Base-by-base conservation (phyloP, 495 filamentous ascomycete genomes). In the Delitschia confertaspora region DNA sequence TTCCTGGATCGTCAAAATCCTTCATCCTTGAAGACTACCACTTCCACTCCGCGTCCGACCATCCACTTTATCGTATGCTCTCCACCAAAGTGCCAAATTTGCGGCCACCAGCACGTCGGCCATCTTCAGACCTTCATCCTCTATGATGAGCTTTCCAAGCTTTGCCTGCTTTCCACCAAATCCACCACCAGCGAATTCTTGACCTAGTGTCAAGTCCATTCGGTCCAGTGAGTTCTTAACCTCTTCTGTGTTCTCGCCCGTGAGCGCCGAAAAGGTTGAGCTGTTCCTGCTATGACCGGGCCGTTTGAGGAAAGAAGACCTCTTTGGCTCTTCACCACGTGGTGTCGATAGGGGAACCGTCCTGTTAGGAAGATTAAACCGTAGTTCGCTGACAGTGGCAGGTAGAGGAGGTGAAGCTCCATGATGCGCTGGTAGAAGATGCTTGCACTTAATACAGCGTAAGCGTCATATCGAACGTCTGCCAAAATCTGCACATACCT, bases 111-210 rank as follows among this genome's bases (percentile, higher is more conserved):
- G 71, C 38, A 98, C 59, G 70, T 98, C 91, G 53, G 95, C 57
- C 91, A 98, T 95, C 65, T 93, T 93, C 42, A 94, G 66, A 0
- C 91, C 91, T 38, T 93, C 89, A 49, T 89, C 80, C 50, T 88
- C 80, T 18, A 96, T 74, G 24, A 98, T 83, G 42, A 95, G 59
- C 64, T 95, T 98, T 1, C 89, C 89, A 56, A 98, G 68, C 64
- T 96, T 95, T 0, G 84, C 89, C 48, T 85, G 77, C 57, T 82
- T 88, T 1, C 87, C 87, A 32, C 78, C 71, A 55, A 84, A 80
- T 0, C 86, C 87, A 16, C 88, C 88, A 0, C 86, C 87, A 0
- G 87, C 79, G 13, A 66, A 70, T 62, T 95, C 88, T 45, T 74
- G 72, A 0, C 85, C 88, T 2, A 93, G 68, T 8, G 74, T 80